Evolutionary conservation across 2,329 filamentous ascomycete species (phyloP), one percentile per base, ranked within the genome.

Genomic region (Lachnellula subtilissima): DNA sequence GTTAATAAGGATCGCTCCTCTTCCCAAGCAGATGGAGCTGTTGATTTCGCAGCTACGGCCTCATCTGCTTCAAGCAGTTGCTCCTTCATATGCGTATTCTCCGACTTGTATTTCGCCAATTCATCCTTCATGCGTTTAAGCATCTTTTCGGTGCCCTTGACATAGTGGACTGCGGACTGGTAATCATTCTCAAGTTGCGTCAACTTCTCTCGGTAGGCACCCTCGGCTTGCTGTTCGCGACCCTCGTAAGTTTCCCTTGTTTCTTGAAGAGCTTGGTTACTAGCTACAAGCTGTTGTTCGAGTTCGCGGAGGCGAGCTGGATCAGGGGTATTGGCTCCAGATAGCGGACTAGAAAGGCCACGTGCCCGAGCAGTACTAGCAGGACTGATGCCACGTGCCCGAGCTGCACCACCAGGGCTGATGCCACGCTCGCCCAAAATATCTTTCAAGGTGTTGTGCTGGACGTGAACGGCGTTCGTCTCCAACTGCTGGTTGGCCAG

Each of bases 131-230:
- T 93, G 72, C 95, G 93, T 73, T 94, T 92, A 49, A 99, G 83
- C 91, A 99, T 97, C 81, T 97, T 97, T 74, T 99, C 94, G 1
- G 94, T 97, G 56, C 94, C 94, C 73, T 96, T 95, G 64, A 99
- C 90, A 69, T 99, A 99, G 73, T 97, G 94, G 50, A 97, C 92
- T 15, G 94, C 93, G 43, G 94, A 96, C 72, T 97, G 91, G 71
- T 99, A 97, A 71, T 99, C 94, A 70, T 92, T 96, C 74, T 97
- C 92, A 35, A 99, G 84, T 69, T 96, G 92, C 57, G 90, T 84
- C 52, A 99, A 80, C 72, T 97, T 97, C 71, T 97, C 92, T 60
- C 92, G 88, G 75, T 96, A 97, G 48, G 89, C 83, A 54, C 85
- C 81, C 70, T 96, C 93, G n/a, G 91, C 87, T 67, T 96, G 90